Conservation (phyloP, 2,329 filamentous ascomycete genomes). For the Aspergillus pseudoviridinutans region DNA sequence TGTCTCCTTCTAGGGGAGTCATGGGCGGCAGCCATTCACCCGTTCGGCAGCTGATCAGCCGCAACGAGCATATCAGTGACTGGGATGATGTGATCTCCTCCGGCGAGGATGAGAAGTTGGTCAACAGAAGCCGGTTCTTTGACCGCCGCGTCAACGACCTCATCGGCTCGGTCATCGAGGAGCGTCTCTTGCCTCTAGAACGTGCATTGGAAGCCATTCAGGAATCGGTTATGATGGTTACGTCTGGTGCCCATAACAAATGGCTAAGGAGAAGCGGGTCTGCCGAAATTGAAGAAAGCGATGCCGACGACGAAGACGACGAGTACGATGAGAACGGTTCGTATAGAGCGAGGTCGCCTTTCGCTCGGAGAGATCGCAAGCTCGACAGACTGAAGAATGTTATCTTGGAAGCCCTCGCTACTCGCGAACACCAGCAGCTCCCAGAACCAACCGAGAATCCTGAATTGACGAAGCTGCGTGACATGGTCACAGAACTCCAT, state of each 20-base stretch:
- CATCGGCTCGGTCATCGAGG: conserved; percentile 71
- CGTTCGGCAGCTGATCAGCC: conserved; percentile 61
- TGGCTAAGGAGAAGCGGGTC: conserved; percentile 64
- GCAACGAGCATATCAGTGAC: conserved; percentile 68
- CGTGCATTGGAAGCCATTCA: conserved; percentile 74
- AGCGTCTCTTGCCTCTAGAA: conserved; percentile 76
- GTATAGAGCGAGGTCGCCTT: conserved; percentile 71
- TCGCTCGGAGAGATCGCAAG: conserved; percentile 63
- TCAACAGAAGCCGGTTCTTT: conserved; percentile 80
- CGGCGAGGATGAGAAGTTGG: conserved; percentile 77
- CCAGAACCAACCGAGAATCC: conserved; percentile 25
- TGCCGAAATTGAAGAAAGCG: conserved; percentile 69
- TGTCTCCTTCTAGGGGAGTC: conserved; percentile 62
- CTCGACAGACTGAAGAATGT: conserved; percentile 73
- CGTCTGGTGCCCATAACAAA: conserved; percentile 54
- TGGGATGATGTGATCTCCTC: conserved; percentile 87
- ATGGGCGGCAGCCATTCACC: conserved; percentile 51
- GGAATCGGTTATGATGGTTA: conserved; percentile 58
- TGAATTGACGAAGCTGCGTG: conserved; percentile 37
- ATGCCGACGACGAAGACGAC: conserved; percentile 92
- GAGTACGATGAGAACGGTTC: conserved; percentile 51
- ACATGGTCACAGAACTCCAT: conserved; percentile 37
- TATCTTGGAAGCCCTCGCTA: conserved; percentile 62
- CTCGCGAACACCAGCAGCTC: conserved; percentile 35
- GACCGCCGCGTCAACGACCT: conserved; percentile 85